Evolutionary conservation across 306 rosid species (phyloP).

Genomic region (Crataegus laevigata): DNA sequence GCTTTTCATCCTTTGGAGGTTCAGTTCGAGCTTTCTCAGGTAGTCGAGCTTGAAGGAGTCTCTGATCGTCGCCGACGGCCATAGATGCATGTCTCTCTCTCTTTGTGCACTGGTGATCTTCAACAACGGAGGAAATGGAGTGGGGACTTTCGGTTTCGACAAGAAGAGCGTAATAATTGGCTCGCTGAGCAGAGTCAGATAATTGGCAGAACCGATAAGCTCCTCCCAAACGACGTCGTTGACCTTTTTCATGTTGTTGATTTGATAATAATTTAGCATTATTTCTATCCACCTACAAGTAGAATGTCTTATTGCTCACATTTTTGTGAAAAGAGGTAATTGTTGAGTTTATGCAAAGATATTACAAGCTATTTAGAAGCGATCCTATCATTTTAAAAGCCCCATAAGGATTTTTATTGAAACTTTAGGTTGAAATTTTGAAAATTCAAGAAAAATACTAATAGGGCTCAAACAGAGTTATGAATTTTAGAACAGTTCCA

Average conservation of each 20-base stretch:
- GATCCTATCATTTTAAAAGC: too few species aligned
- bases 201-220: neutral
- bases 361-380: too few species aligned
- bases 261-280: too few species aligned
- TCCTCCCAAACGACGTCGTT: neutral
- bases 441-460: neutral
- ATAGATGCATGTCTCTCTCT: conserved; percentile 34
- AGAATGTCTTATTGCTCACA: too few species aligned
- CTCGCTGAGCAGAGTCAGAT: neutral
- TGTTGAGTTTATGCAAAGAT: too few species aligned
- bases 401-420: too few species aligned
- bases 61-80: conserved; percentile 35
- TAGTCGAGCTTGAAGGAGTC: conserved; percentile 33
- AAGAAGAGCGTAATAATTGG: neutral
- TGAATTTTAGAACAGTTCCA: too few species aligned
- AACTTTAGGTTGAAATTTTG: neutral
- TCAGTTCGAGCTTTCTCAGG: conserved; percentile 33
- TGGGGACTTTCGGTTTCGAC: neutral
- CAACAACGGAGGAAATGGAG: neutral
- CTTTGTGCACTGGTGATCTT: neutral
- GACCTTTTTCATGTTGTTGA: too few species aligned
- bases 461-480: neutral
- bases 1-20: conserved; percentile 27
- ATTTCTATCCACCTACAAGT: too few species aligned
- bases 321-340: too few species aligned